Percentiles rank a stretch among this genome's conserved stretches.
Evolutionary conservation across 1,284 basidiomycete species (phyloP).

Genomic region (Naganishia albida): DNA sequence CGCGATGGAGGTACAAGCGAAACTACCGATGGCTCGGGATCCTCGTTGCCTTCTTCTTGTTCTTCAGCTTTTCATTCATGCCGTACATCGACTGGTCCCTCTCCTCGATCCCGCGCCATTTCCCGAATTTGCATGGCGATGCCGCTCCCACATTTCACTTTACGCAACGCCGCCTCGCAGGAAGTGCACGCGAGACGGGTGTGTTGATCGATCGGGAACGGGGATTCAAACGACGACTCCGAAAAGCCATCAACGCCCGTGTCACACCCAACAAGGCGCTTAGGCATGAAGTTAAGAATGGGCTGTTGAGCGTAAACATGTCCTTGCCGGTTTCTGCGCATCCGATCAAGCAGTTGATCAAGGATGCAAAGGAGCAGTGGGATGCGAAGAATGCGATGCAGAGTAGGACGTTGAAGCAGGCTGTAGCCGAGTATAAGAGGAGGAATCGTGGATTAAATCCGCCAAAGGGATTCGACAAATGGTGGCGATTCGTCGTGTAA

Average conservation of each 20-base stretch:
- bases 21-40: constrained; percentile 16
- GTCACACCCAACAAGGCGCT: neutral
- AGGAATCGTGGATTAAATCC: constrained; percentile 51
- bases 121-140: constrained; percentile 1
- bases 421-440: constrained; percentile 60
- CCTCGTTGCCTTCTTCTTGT: neutral
- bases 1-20: constrained; percentile 26
- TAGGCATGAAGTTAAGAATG: constrained; percentile 19
- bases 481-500: constrained; percentile 62
- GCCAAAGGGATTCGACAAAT: constrained; percentile 61
- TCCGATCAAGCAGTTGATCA: constrained; percentile 62
- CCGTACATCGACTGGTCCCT: constrained; percentile 16
- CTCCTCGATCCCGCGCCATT: neutral
- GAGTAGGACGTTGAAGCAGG: constrained; percentile 60
- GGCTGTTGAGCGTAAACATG: constrained; percentile 26
- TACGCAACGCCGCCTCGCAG: constrained; percentile 13
- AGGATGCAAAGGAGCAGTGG: constrained; percentile 59
- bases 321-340: constrained; percentile 45
- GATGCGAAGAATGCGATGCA: constrained; percentile 58
- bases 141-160: neutral
- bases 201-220: neutral
- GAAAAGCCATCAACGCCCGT: neutral
- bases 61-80: constrained; percentile 2
- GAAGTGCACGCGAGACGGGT: neutral
- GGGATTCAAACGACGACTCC: constrained; percentile 4